Base-by-base conservation (phyloP, 164 flowering plant genomes). In the Warburgia ugandensis region DNA sequence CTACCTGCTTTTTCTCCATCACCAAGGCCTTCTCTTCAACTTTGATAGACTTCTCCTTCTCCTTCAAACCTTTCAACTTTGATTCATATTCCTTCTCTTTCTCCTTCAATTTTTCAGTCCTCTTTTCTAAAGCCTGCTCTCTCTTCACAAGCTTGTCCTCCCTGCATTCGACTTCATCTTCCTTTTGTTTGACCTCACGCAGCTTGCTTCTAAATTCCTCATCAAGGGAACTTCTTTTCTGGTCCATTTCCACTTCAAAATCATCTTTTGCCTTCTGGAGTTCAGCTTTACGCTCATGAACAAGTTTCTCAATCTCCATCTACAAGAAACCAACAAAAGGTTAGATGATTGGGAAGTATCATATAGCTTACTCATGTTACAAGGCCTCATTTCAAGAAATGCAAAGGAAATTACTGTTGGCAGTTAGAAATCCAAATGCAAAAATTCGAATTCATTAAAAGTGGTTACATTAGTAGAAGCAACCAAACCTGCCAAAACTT, bases 41-140 rank as follows among this genome's bases (percentile, higher is more conserved):
- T 62, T 79, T 77, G 17, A 80, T 8, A 28, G 64, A 60, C 50
- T 79, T 94, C 26, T 92, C 92, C 56, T 44, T 77, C 58, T 86
- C 91, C 59, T 69, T 88, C 50, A 78, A 48, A 37, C 58, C 36
- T 69, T 82, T 92, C 48, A 63, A 45, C 58, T 65, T 79, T 31
- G 21, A 53, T 27, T 82, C 94, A 64, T 74, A 50, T 12, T 77
- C 86, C 58, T 73, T 78, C 59, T 89, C 94, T 61, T 80, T 86
- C 63, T 82, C 97, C 66, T 77, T 86, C 13, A 66, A 32, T 57
- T 85, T 82, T 45, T 78, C 87, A 5, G 58, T 54, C 61, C 73
- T 89, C 66, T 69, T 80, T 58, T 81, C 80, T 50, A 94, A 41
- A 4, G 77, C 69, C 48, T 76, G 77, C 50, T 86, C 96, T 29